Conservation (phyloP, 2,329 filamentous ascomycete species). For the Fusarium austroafricanum region DNA sequence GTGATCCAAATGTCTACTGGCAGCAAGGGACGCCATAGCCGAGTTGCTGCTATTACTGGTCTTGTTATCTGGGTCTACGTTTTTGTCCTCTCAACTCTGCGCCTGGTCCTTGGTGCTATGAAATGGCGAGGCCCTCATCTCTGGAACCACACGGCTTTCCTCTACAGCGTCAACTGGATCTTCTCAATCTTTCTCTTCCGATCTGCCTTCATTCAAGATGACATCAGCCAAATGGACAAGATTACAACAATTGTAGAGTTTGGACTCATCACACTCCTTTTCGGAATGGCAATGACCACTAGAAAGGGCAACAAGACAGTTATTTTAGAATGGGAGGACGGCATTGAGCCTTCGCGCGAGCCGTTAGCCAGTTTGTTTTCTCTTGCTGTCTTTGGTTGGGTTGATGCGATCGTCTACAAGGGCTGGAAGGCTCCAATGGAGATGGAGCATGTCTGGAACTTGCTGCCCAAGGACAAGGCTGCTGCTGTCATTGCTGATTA, state of each 20-base stretch:
- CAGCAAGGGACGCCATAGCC: conserved; percentile 68
- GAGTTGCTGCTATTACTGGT: conserved; percentile 71
- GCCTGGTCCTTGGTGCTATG: conserved; percentile 74
- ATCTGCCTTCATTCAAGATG: conserved; percentile 83
- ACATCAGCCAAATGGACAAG: conserved; percentile 68
- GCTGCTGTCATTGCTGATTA: conserved; percentile 83
- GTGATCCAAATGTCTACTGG: conserved; percentile 70
- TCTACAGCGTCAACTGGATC: conserved; percentile 88
- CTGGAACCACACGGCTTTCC: conserved; percentile 91
- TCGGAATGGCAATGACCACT: conserved; percentile 80
- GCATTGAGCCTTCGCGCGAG: conserved; percentile 87
- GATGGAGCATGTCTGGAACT: conserved; percentile 89
- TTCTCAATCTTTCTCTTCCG: conserved; percentile 82
- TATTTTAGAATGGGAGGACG: conserved; percentile 87
- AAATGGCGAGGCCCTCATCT: conserved; percentile 76
- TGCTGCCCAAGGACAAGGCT: conserved; percentile 89
- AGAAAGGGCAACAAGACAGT: conserved; percentile 94
- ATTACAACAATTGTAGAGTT: conserved; percentile 80
- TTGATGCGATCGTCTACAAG: conserved; percentile 87
- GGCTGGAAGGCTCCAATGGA: conserved; percentile 89
- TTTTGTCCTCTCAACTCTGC: conserved; percentile 76
- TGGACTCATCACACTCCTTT: conserved; percentile 76
- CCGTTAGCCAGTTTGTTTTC: conserved; percentile 90
- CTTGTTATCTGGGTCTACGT: conserved; percentile 85
- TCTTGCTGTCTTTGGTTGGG: conserved; percentile 88